phyloP scores from a whole-genome alignment of 768 basidiomycete genomes.

The Russula vinacea region DNA sequence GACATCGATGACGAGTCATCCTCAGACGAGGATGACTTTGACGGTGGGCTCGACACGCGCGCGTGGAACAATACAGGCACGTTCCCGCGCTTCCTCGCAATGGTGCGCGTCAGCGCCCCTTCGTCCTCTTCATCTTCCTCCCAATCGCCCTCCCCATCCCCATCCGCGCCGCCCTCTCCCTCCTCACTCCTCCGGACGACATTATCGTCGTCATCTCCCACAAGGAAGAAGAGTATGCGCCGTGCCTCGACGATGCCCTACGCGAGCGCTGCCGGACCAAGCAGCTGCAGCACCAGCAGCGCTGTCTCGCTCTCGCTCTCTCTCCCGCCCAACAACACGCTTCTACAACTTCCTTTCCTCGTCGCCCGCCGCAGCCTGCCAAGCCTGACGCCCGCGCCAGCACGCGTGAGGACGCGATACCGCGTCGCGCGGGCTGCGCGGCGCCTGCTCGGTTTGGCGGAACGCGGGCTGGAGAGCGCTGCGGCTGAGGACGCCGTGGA shows the following conservation, averaged over 20 bases:
- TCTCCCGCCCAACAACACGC: background rate
- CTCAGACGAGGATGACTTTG: slow-evolving; percentile 25
- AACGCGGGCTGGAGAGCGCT: slow-evolving; percentile 31
- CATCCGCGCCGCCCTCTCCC: slow-evolving; percentile 18
- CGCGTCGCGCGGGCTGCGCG: slow-evolving; percentile 34
- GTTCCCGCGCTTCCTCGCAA: slow-evolving; percentile 34
- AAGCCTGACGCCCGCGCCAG: slow-evolving; percentile 31
- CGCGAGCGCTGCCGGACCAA: background rate
- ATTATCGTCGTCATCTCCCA: slow-evolving; percentile 13
- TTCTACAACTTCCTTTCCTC: background rate
- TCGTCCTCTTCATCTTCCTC: slow-evolving; percentile 23
- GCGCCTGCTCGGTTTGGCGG: slow-evolving; percentile 33
- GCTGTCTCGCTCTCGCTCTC: slow-evolving; percentile 15
- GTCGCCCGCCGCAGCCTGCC: slow-evolving; percentile 25
- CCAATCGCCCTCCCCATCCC: slow-evolving; percentile 12
- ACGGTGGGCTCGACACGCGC: slow-evolving; percentile 31
- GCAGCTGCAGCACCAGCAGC: slow-evolving; percentile 5
- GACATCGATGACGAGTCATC: slow-evolving; percentile 25
- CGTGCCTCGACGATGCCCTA: slow-evolving; percentile 20
- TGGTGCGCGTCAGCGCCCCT: slow-evolving; percentile 24
- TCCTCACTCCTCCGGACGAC: slow-evolving; percentile 13
- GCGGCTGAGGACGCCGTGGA: slow-evolving; percentile 32
- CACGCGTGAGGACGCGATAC: slow-evolving; percentile 32
- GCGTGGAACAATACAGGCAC: slow-evolving; percentile 35
- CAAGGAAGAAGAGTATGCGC: background rate